Conservation (phyloP, 2,329 filamentous ascomycete genomes). For the Cercospora brassicicola region DNA sequence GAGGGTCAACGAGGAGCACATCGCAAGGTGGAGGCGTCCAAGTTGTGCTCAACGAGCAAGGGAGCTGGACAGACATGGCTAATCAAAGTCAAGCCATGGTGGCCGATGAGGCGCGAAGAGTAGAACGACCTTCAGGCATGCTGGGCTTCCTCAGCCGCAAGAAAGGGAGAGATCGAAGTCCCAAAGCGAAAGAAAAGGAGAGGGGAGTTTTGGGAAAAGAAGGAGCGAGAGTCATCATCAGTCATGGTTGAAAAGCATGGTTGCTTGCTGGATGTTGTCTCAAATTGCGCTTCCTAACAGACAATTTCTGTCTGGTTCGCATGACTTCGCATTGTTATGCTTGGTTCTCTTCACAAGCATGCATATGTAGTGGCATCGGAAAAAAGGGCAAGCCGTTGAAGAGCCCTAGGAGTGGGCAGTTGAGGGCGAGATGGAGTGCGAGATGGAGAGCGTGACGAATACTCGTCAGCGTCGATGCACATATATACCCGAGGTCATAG, state of each 20-base stretch:
- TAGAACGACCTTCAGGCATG: constrained; percentile 68
- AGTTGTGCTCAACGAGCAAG: constrained; percentile 83
- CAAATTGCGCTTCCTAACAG: neutral
- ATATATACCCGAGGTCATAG: constrained; percentile 2
- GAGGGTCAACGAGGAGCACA: constrained; percentile 67
- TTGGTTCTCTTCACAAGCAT: neutral
- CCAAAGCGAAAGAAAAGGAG: constrained; percentile 77
- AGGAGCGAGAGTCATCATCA: constrained; percentile 67
- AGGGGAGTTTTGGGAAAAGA: constrained; percentile 92
- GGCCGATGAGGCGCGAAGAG: constrained; percentile 52
- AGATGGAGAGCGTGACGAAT: neutral
- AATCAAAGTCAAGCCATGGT: constrained; percentile 74
- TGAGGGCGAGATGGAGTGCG: neutral
- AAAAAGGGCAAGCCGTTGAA: neutral
- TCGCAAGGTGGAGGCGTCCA: constrained; percentile 83
- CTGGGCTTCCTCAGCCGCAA: constrained; percentile 87
- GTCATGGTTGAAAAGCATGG: constrained; percentile 23
- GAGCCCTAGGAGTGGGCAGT: neutral
- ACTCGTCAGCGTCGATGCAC: neutral
- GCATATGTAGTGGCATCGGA: neutral
- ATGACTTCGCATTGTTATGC: neutral
- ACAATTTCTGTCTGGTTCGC: neutral
- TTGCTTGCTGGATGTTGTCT: neutral
- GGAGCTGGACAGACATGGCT: constrained; percentile 88
- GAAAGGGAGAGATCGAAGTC: constrained; percentile 85